Evolutionary conservation across 768 basidiomycete species (phyloP).

Genomic region (Boletus insuetus): DNA sequence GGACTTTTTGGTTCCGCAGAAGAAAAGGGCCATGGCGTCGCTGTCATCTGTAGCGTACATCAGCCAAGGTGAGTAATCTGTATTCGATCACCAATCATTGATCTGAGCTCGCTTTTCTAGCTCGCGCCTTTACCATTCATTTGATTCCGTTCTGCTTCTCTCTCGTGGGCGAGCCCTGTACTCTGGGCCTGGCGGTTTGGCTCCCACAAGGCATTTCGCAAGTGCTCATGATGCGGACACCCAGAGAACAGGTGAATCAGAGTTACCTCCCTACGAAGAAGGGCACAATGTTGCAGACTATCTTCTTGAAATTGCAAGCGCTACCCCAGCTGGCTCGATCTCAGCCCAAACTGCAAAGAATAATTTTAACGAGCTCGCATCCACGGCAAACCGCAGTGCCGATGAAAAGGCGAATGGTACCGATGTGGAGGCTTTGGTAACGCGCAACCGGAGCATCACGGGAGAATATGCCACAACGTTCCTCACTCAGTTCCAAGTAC

Average conservation of each 20-base stretch:
- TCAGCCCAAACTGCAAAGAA: conserved; percentile 7
- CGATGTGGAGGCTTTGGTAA: conserved; percentile 22
- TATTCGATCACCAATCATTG: background rate
- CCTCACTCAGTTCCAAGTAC: conserved; percentile 83
- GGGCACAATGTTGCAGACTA: conserved; percentile 95
- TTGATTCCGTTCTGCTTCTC: conserved; percentile 78
- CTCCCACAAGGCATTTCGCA: conserved; percentile 67
- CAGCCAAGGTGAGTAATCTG: conserved; percentile 63
- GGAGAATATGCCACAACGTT: conserved; percentile 68
- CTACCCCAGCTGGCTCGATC: conserved; percentile 49
- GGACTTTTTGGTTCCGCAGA: conserved; percentile 20
- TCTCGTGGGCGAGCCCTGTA: conserved; percentile 77
- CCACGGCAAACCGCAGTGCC: background rate
- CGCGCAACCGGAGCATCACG: conserved; percentile 13
- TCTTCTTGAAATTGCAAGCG: conserved; percentile 82
- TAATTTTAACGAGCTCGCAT: background rate
- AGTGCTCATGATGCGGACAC: conserved; percentile 24
- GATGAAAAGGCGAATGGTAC: conserved; percentile 12
- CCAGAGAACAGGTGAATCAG: conserved; percentile 34
- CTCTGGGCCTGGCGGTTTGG: conserved; percentile 70
- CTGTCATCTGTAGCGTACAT: conserved; percentile 84
- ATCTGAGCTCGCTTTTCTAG: conserved; percentile 31
- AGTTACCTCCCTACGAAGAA: conserved; percentile 54
- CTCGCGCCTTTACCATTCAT: conserved; percentile 81
- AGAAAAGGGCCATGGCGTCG: conserved; percentile 57